These are phyloP conservation scores for Cymbopogon citratus DNA, from an alignment of 176 grass and related monocot species.

Conservation along the genomic window DNA sequence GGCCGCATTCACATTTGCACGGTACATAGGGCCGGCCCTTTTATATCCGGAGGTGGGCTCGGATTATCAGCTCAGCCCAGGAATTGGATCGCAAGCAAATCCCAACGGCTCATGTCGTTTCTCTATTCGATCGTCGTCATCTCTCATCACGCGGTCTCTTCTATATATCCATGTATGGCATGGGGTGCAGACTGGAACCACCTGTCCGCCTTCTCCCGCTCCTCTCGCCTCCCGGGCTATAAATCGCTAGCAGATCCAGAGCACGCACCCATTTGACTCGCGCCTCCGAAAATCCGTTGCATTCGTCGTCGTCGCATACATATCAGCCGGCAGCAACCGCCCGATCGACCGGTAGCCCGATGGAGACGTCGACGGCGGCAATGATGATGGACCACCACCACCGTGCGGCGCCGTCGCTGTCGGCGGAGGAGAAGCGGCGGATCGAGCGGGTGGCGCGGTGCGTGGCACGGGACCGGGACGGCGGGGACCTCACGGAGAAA, in stretches of 20 bases:
- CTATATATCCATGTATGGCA: not conserved
- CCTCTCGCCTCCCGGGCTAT: not conserved
- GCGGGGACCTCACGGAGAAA: constrained; percentile 43
- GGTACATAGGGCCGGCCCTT: not conserved
- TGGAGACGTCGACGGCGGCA: constrained; percentile 31
- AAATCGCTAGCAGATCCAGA: not conserved
- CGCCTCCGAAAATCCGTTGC: not conserved
- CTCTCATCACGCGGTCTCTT: not conserved
- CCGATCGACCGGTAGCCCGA: not conserved
- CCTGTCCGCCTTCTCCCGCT: not conserved
- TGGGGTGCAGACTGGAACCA: not conserved
- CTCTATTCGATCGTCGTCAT: not conserved
- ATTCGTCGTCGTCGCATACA: not conserved
- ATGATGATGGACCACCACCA: constrained; percentile 13
- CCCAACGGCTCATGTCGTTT: not conserved
- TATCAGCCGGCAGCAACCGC: not conserved
- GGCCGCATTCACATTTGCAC: not conserved
- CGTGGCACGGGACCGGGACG: constrained; percentile 58
- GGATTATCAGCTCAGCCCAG: no score
- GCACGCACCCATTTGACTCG: not conserved
- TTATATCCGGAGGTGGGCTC: not conserved
- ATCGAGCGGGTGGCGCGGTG: constrained; percentile 64
- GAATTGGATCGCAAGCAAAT: not conserved
- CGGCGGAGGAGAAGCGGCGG: constrained; percentile 58
- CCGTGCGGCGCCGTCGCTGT: constrained; percentile 18